Evolutionary conservation across 768 basidiomycete genomes (phyloP), one percentile per base, ranked within the genome.

Genomic region (Hysterangium stoloniferum): DNA sequence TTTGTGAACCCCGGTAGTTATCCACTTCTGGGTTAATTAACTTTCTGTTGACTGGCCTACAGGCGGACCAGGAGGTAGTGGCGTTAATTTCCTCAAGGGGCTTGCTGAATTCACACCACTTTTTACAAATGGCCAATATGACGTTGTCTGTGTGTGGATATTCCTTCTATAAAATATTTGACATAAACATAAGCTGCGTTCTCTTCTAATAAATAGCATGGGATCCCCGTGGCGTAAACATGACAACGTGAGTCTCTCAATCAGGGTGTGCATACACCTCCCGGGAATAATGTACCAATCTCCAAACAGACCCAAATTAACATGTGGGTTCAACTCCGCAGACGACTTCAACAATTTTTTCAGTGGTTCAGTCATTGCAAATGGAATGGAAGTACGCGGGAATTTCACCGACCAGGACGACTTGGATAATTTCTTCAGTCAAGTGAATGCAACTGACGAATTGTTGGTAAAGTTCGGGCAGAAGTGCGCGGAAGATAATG

Each of bases 151-250:
- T 47, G n/a, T 6, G 45, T 8, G 13, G n/a, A n/a, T n/a, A n/a
- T n/a, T n/a, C n/a, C n/a, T 32, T 6, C 7, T 12, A n/a, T 19
- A 7, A 40, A 17, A 22, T 7, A 6, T 11, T 20, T 5, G n/a
- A 6, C 8, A 6, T 20, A 6, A 19, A 25, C 6, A 11, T 33
- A 20, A 47, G 9, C 28, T 19, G 3, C 3, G 11, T 2, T 17
- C 12, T 41, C 19, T 17, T 29, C 22, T 9, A 45, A 12, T 7
- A 2, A 13, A 9, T 22, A 47, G 45, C 29, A 5, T 47, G 45
- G 45, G 45, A 33, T 34, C 45, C 45, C 27, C 45, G 45, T 13
- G 45, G 45, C 4, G 45, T 47, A n/a, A 45, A 45, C 31, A 17
- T 19, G 19, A 27, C 24, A 6, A 25, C 24, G 44, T 45, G 17